Base-by-base conservation (phyloP, 768 basidiomycete species). In the Lactarius sanguifluus region DNA sequence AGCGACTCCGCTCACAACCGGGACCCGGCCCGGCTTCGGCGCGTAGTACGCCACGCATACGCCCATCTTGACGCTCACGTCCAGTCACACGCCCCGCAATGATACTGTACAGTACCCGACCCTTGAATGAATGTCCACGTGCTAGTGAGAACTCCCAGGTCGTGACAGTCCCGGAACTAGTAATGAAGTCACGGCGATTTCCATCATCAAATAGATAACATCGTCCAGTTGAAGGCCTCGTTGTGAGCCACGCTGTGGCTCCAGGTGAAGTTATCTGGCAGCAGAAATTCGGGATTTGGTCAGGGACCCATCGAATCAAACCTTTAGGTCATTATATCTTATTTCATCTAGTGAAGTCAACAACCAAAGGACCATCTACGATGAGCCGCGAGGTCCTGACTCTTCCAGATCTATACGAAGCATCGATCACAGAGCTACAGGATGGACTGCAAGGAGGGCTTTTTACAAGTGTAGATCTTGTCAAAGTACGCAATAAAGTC, bases 391-490 rank as follows among this genome's bases (percentile, higher is more conserved):
- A 25, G 18, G 28, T 28, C 28, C 15, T 23, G 18, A 5, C 54
- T 20, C 18, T 74, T 23, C 86, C 85, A 2, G 87, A 88, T 72
- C 76, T 88, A 13, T 86, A 87, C 68, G 85, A 88, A 71, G 85
- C 84, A 0, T 81, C 84, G 0, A 80, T 88, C 16, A 69, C 76
- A 0, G 84, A 88, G 64, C 76, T 88, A 2, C 85, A 85, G 71
- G 74, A 74, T 8, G 85, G 87, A 3, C 72, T 88, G 8, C 76
- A 81, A 59, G 77, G 75, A 2, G 81, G 82, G 3, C 72, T 74
- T 30, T 89, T 88, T 69, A 81, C 81, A 0, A 87, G 86, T 62
- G 82, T 83, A 3, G 86, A 88, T 71, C 79, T 88, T 7, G 84
- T 88, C 32, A 85, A 86, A 77, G 87, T 85, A 63, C 40, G 74